Evolutionary conservation across 2,329 filamentous ascomycete genomes (phyloP).

Genomic region (Colletotrichum musicola): DNA sequence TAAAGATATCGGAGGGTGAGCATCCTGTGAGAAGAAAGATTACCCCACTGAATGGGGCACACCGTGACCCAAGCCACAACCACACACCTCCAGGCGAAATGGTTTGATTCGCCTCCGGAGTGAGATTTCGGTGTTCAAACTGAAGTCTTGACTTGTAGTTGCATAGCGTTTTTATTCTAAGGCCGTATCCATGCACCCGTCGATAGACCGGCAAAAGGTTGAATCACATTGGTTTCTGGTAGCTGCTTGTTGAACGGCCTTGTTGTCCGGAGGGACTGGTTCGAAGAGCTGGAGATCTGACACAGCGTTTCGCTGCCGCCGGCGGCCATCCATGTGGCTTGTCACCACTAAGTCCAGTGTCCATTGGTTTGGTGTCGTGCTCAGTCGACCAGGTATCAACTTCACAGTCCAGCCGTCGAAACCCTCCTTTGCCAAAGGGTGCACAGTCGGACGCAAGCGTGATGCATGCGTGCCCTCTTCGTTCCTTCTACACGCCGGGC

Average conservation of each 20-base stretch:
- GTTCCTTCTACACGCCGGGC: too few species aligned
- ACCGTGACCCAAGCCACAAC: slow-evolving; percentile 24
- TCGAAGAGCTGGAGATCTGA: background rate
- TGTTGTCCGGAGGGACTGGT: background rate
- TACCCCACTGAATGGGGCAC: slow-evolving; percentile 15
- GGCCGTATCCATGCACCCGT: background rate
- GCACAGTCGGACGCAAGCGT: too few species aligned
- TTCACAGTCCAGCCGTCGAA: too few species aligned
- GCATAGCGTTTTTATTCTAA: background rate
- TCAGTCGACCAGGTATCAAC: too few species aligned
- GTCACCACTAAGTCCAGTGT: slow-evolving; percentile 4
- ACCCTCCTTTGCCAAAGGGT: too few species aligned
- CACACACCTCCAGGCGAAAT: background rate
- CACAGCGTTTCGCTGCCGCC: slow-evolving; percentile 19
- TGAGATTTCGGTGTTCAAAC: too few species aligned
- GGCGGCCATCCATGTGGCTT: slow-evolving; percentile 33
- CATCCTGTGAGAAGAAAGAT: slow-evolving; percentile 8
- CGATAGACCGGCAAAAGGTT: background rate
- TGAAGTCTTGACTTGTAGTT: too few species aligned
- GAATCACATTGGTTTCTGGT: too few species aligned
- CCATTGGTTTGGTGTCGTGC: too few species aligned
- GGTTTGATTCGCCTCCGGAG: background rate
- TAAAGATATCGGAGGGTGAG: background rate
- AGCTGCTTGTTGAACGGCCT: background rate
- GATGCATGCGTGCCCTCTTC: too few species aligned